A percentile compares a stretch with the other conserved stretches of the same genome.
phyloP scores from a whole-genome alignment of 805 yeast species.

The Debaryomyces castellii region DNA sequence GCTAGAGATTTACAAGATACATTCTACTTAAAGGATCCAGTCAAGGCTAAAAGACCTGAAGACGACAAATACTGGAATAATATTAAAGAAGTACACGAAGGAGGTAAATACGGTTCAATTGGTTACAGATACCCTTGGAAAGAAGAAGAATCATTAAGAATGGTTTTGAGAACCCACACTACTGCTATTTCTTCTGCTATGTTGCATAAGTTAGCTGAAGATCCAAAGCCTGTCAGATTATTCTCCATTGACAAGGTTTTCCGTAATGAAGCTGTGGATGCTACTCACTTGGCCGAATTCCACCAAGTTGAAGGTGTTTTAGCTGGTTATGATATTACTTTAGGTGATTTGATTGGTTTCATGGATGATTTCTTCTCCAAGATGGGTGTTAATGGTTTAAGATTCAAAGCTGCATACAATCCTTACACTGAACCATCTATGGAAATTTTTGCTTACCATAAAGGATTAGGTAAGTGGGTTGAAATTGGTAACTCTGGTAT shows the following conservation, averaged over 20 bases:
- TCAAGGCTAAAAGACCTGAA: slow-evolving; percentile 73
- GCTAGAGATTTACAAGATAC: slow-evolving; percentile 99
- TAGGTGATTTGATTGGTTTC: slow-evolving; percentile 96
- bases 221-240: slow-evolving; percentile 86
- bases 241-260: slow-evolving; percentile 97
- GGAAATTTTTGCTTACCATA: slow-evolving; percentile 97
- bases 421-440: slow-evolving; percentile 99
- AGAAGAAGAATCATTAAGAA: slow-evolving; percentile 81
- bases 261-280: slow-evolving; percentile 99
- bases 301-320: slow-evolving; percentile 99
- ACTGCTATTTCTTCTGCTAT: slow-evolving; percentile 90
- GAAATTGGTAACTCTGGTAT: slow-evolving; percentile 99
- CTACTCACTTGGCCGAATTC: slow-evolving; percentile 98
- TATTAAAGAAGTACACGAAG: slow-evolving; percentile 80
- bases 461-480: slow-evolving; percentile 94
- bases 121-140: slow-evolving; percentile 99
- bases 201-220: slow-evolving; percentile 82
- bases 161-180: slow-evolving; percentile 96
- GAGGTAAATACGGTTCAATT: slow-evolving; percentile 88
- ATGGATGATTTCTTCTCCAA: slow-evolving; percentile 95
- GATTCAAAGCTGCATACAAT: slow-evolving; percentile 98
- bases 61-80: slow-evolving; percentile 78
- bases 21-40: slow-evolving; percentile 94
- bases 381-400: slow-evolving; percentile 94
- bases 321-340: slow-evolving; percentile 91